phyloP scores from a whole-genome alignment of 2,329 filamentous ascomycete genomes.

The Fusarium hostae region DNA sequence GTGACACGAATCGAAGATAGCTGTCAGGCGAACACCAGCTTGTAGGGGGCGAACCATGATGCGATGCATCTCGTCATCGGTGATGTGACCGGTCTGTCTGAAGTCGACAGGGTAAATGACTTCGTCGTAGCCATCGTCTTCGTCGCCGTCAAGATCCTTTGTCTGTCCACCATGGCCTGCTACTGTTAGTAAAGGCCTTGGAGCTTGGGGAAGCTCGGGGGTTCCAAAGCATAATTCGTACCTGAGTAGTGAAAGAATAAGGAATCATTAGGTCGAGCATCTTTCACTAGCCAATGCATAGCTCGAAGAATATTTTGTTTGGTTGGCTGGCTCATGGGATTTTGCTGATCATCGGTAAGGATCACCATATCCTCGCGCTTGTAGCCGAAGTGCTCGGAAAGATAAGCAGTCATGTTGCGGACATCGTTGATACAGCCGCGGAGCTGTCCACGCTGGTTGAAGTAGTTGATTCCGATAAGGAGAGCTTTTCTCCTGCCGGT shows the following conservation, averaged over 20 bases:
- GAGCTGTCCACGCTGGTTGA: slow-evolving; percentile 88
- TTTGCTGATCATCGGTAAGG: slow-evolving; percentile 95
- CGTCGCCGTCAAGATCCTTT: slow-evolving; percentile 80
- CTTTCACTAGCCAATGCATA: slow-evolving; percentile 98
- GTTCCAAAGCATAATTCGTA: slow-evolving; percentile 53
- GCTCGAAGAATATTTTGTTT: slow-evolving; percentile 94
- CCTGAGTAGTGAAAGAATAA: slow-evolving; percentile 98
- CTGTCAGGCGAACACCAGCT: slow-evolving; percentile 68
- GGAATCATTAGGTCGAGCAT: slow-evolving; percentile 90
- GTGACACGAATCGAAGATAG: slow-evolving; percentile 74
- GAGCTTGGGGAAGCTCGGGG: background rate
- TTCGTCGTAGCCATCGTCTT: slow-evolving; percentile 84
- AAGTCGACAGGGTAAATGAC: slow-evolving; percentile 89
- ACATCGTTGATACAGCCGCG: slow-evolving; percentile 97
- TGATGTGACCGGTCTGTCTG: slow-evolving; percentile 80
- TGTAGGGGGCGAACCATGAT: slow-evolving; percentile 72
- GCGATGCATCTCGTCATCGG: slow-evolving; percentile 84
- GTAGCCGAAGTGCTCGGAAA: slow-evolving; percentile 90
- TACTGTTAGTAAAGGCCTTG: slow-evolving; percentile 19
- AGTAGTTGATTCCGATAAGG: slow-evolving; percentile 96
- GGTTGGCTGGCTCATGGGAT: slow-evolving; percentile 95
- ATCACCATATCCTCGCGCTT: slow-evolving; percentile 97
- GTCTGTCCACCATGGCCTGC: slow-evolving; percentile 84
- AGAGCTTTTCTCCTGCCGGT: slow-evolving; percentile 89
- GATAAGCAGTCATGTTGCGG: slow-evolving; percentile 93